These are phyloP conservation scores for Erythrobasidium yunnanense DNA, from an alignment of 768 basidiomycete genomes.

Conservation along the genomic window DNA sequence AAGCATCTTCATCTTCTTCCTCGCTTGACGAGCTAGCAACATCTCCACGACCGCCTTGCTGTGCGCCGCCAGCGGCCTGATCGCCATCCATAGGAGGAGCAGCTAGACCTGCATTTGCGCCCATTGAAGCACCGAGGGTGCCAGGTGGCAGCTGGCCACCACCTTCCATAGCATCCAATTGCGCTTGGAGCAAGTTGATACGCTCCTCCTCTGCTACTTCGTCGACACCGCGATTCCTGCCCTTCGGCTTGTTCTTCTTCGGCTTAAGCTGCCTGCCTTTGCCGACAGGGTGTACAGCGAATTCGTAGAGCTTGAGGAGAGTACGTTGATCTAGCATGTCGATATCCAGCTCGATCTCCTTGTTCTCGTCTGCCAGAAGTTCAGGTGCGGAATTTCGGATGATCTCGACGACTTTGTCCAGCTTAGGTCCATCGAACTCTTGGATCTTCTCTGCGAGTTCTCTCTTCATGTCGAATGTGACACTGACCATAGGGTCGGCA, in stretches of 20 bases:
- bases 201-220: slow-evolving; percentile 92
- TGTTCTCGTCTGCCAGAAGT: slow-evolving; percentile 59
- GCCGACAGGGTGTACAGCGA: slow-evolving; percentile 54
- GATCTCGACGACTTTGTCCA: slow-evolving; percentile 85
- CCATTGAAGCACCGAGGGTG: too few relatives aligned
- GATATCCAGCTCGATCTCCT: slow-evolving; percentile 98
- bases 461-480: slow-evolving; percentile 95
- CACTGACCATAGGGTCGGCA: slow-evolving; percentile 46
- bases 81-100: too few relatives aligned
- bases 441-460: slow-evolving; percentile 90
- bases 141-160: too few relatives aligned
- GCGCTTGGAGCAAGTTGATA: slow-evolving; percentile 78
- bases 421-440: slow-evolving; percentile 65
- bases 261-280: slow-evolving; percentile 32
- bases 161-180: slow-evolving; percentile 71
- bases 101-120: slow-evolving; percentile 8
- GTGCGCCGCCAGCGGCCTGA: too few relatives aligned
- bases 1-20: slow-evolving; percentile 21
- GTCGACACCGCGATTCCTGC: slow-evolving; percentile 74
- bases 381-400: slow-evolving; percentile 90
- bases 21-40: slow-evolving; percentile 25
- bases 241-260: slow-evolving; percentile 47
- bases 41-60: not conserved
- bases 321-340: slow-evolving; percentile 76
- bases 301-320: slow-evolving; percentile 87